phyloP scores from a whole-genome alignment of 2,329 filamentous ascomycete genomes.

The Colletotrichum lini region DNA sequence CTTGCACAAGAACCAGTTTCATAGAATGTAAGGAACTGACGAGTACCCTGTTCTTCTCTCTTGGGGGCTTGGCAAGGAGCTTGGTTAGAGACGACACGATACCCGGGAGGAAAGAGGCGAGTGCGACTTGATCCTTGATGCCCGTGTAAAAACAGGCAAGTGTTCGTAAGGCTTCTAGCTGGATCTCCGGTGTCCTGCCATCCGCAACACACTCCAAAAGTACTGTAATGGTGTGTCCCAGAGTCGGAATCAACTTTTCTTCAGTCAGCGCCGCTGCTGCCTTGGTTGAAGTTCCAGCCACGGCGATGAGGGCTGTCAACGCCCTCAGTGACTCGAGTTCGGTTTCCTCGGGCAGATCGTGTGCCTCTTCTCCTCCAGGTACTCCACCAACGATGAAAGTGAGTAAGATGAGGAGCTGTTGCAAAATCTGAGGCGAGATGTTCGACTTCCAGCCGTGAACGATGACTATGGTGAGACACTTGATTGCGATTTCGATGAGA shows the following conservation, averaged over 20 bases:
- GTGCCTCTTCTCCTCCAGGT: constrained; percentile 66
- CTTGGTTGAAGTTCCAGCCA: constrained; percentile 66
- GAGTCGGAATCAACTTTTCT: constrained; percentile 77
- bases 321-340: constrained; percentile 79
- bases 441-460: constrained; percentile 82
- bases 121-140: constrained; percentile 79
- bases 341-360: constrained; percentile 78
- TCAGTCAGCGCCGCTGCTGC: constrained; percentile 66
- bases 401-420: constrained; percentile 88
- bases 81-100: constrained; percentile 87
- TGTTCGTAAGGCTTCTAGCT: constrained; percentile 77
- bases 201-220: constrained; percentile 81
- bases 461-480: constrained; percentile 82
- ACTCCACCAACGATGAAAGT: constrained; percentile 85
- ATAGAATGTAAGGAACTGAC: constrained; percentile 73
- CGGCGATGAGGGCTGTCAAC: constrained; percentile 75
- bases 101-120: constrained; percentile 90
- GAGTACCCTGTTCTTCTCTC: constrained; percentile 72
- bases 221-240: constrained; percentile 87
- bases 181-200: constrained; percentile 76
- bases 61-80: constrained; percentile 77
- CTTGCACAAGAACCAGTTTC: constrained; percentile 65
- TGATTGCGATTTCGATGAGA: constrained; percentile 81
- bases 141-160: constrained; percentile 73
- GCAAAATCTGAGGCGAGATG: constrained; percentile 80